Conservation (phyloP, 2,329 filamentous ascomycete genomes). For the Acarospora socialis region DNA sequence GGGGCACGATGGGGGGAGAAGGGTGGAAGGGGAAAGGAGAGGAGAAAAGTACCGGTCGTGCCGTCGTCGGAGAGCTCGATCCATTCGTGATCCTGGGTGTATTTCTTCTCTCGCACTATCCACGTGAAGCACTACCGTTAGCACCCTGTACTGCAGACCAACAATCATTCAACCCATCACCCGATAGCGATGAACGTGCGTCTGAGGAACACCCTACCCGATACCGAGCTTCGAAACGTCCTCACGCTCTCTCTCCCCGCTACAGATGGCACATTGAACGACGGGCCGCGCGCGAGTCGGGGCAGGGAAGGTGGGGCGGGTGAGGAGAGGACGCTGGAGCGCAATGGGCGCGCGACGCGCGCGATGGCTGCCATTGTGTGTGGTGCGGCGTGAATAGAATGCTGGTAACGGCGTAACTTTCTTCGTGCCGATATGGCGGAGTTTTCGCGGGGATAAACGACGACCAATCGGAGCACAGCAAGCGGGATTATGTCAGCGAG, state of each 20-base stretch:
- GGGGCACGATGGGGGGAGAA: conserved; percentile 2
- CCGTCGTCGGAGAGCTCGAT: conserved; percentile 73
- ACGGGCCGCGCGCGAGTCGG: conserved; percentile 29
- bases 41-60: conserved; percentile 48
- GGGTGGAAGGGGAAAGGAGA: conserved; percentile 4
- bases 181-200: too few species aligned
- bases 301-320: conserved; percentile 21
- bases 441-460: too few species aligned
- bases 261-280: too few species aligned
- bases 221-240: too few species aligned
- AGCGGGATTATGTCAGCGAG: too few species aligned
- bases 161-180: too few species aligned
- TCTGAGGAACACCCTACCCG: too few species aligned
- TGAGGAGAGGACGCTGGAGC: conserved; percentile 23
- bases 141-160: too few species aligned
- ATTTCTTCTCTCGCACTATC: conserved; percentile 50
- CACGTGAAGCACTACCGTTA: too few species aligned
- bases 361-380: conserved; percentile 26
- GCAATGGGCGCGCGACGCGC: conserved; percentile 23
- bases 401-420: conserved; percentile 3
- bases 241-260: too few species aligned
- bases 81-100: conserved; percentile 98
- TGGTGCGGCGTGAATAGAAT: conserved; percentile 1
- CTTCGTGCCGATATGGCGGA: too few species aligned
- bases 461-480: too few species aligned